These are phyloP conservation scores for Magnusiomyces paraingens DNA, from an alignment of 1,139 yeast species.

Conservation along the genomic window DNA sequence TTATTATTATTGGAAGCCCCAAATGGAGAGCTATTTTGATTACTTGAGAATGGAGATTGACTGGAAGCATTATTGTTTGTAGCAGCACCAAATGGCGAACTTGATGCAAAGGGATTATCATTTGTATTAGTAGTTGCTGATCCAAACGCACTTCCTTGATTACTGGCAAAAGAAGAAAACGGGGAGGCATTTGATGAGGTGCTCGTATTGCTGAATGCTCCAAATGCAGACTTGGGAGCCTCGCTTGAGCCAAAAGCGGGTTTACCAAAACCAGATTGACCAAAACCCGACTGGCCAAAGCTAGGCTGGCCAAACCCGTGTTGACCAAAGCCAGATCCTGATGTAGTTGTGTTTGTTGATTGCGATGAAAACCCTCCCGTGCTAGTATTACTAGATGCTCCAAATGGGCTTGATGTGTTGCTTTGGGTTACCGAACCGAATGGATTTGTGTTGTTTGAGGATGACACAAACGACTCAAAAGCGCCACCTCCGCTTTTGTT, in stretches of 20 bases:
- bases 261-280: slow-evolving; percentile 22
- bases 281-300: slow-evolving; percentile 19
- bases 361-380: background rate
- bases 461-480: slow-evolving; percentile 21
- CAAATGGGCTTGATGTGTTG: background rate
- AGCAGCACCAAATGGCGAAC: slow-evolving; percentile 4
- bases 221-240: slow-evolving; percentile 18
- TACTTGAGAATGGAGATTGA: background rate
- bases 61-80: slow-evolving; percentile 8
- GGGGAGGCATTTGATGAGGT: slow-evolving; percentile 21
- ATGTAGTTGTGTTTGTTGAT: slow-evolving; percentile 5
- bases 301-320: background rate
- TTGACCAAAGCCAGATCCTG: slow-evolving; percentile 19
- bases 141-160: background rate
- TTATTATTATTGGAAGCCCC: slow-evolving; percentile 1
- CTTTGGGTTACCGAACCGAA: slow-evolving; percentile 13
- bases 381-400: background rate
- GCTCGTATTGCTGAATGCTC: slow-evolving; percentile 17
- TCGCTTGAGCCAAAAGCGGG: slow-evolving; percentile 20
- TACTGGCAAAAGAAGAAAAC: slow-evolving; percentile 8
- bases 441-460: slow-evolving; percentile 20
- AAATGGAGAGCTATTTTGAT: slow-evolving; percentile 5
- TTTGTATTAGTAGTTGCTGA: background rate
- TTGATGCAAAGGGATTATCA: slow-evolving; percentile 17
- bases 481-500: slow-evolving; percentile 15